Conservation (phyloP, 2,329 filamentous ascomycete species). For the Peltaster fructicola region DNA sequence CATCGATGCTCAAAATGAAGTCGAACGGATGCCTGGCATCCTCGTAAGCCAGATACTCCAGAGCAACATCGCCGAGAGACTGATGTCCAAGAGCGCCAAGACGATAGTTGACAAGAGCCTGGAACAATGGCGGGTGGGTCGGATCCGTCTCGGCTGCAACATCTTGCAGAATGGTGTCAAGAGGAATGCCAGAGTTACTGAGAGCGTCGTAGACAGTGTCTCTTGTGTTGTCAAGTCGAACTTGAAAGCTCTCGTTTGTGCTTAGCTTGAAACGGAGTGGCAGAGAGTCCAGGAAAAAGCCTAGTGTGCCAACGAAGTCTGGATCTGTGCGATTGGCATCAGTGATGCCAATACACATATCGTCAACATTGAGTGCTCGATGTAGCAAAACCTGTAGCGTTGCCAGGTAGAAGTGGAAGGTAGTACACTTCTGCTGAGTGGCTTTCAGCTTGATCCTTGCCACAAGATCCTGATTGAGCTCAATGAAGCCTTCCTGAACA, state of each 20-base stretch:
- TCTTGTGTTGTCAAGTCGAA: constrained; percentile 7
- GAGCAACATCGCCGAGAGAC: constrained; percentile 1
- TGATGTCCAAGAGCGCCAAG: constrained; percentile 1
- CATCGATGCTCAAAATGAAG: constrained; percentile 1
- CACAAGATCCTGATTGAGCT: constrained; percentile 4
- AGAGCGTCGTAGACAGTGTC: constrained; percentile 10
- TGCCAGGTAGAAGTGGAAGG: constrained; percentile 22
- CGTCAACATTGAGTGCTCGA: constrained; percentile 11
- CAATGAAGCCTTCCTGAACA: constrained; percentile 2
- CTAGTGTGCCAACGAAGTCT: constrained; percentile 15
- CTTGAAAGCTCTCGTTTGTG: constrained; percentile 7
- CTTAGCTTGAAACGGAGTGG: constrained; percentile 17
- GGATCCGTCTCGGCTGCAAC: constrained; percentile 11
- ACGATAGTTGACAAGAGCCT: constrained; percentile 19
- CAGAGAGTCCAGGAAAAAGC: constrained; percentile 24
- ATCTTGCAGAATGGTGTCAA: constrained; percentile 18
- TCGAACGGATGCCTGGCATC: constrained; percentile 1
- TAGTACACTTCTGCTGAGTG: constrained; percentile 5
- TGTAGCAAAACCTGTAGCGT: constrained; percentile 17
- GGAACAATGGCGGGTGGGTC: constrained; percentile 20
- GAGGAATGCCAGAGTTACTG: constrained; percentile 15
- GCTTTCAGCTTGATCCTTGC: constrained; percentile 5
- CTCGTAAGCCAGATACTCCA: constrained; percentile 1
- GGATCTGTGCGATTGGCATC: constrained; percentile 21
- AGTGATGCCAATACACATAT: constrained; percentile 25